Evolutionary conservation across 2,329 filamentous ascomycete genomes (phyloP).

Genomic region (Claviceps sp.): DNA sequence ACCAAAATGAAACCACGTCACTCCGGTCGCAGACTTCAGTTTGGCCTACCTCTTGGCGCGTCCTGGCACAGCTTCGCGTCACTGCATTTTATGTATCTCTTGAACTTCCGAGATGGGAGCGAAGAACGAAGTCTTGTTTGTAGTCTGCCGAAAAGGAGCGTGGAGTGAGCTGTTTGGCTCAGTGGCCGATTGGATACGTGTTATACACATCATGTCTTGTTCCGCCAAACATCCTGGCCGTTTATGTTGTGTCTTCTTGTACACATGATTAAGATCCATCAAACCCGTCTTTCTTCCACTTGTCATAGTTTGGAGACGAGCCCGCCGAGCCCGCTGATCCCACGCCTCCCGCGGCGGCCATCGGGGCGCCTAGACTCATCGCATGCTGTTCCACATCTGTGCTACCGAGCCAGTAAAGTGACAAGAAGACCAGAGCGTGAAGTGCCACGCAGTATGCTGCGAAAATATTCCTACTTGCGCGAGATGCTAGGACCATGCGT

Average conservation of each 20-base stretch:
- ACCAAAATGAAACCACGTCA: no score
- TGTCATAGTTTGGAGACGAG: conserved; percentile 25
- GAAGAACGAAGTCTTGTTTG: no score
- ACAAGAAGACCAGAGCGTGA: conserved; percentile 75
- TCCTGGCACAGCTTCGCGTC: no score
- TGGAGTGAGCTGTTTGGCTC: no score
- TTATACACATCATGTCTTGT: no score
- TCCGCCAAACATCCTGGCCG: no score
- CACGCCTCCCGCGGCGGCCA: conserved; percentile 27
- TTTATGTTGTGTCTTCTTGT: not conserved
- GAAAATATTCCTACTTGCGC: conserved; percentile 86
- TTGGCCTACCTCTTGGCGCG: no score
- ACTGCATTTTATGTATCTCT: no score
- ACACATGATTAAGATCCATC: conserved; percentile 17
- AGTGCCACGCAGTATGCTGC: conserved; percentile 81
- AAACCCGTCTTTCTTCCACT: conserved; percentile 54
- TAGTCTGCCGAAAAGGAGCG: no score
- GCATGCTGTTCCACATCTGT: conserved; percentile 50
- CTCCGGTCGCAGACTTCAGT: no score
- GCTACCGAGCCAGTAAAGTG: conserved; percentile 72
- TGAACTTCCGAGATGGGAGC: no score
- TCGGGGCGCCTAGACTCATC: conserved; percentile 38
- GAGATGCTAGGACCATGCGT: conserved; percentile 76
- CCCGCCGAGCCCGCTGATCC: conserved; percentile 26
- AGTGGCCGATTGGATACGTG: no score